Evolutionary conservation across 768 basidiomycete species (phyloP), one percentile per base, ranked within the genome.

Genomic region (Erythrobasidium yunnanense): DNA sequence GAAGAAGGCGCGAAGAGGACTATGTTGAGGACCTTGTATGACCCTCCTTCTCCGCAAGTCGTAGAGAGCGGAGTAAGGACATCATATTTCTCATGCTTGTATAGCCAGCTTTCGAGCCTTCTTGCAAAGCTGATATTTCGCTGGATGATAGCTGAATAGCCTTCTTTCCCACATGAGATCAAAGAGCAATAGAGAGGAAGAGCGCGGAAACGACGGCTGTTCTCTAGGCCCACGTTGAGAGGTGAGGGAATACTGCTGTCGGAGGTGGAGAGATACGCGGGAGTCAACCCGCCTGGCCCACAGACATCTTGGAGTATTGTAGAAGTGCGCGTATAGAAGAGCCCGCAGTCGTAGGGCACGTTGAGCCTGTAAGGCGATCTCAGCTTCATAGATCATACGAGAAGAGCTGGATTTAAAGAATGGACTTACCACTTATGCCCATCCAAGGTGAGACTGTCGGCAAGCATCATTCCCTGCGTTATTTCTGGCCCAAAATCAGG

Each of bases 151-250:
- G 77, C 72, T 47, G 62, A 27, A 70, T 79, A 80, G 1, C 79
- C 79, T 8, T 75, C 67, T 46, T 70, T 69, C 11, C 79, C 79
- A 15, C 77, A 71, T 29, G 73, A 73, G 29, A 79, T 45, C 18
- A 80, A 71, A 22, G 76, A 74, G 2, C 77, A 75, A 66, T 76
- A 76, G 13, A 80, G 53, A 0, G 79, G 78, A 15, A 80, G 71
- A 0, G 77, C 78, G 7, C 79, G 73, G 70, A 80, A 79, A 11
- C 79, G 71, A 11, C 78, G 70, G 1, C 77, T 78, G 69, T 80
- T 80, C 65, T 80, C 79, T 49, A 80, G 73, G 33, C 72, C 71
- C 32, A 75, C 70, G 68, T 78, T 78, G 22, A 79, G 71, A 1
- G 79, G 78, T 60, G 65, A 49, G 25, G 54, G 66, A 23, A 51